These are phyloP conservation scores for Hyparrhenia diplandra DNA, from an alignment of 176 grass and related monocot genomes.

Conservation along the genomic window DNA sequence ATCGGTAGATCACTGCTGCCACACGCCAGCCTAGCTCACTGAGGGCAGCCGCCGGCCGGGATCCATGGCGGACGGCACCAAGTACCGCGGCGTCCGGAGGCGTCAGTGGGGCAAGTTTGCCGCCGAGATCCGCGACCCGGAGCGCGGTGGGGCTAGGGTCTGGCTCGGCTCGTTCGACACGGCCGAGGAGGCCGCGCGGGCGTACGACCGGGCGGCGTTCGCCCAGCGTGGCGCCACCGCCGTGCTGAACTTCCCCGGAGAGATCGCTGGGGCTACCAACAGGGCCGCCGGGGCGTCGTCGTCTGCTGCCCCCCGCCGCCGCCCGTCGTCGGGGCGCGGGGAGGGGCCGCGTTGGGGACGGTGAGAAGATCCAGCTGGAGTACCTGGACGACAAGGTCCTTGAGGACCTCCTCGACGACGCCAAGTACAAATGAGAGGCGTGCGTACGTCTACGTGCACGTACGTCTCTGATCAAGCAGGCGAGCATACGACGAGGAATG, in stretches of 20 bases:
- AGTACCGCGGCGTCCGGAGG: constrained; percentile 64
- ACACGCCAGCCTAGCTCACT: background rate
- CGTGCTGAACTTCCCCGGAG: constrained; percentile 60
- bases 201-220: constrained; percentile 55
- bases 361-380: constrained; percentile 50
- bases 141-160: constrained; percentile 40
- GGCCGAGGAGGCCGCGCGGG: constrained; percentile 59
- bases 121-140: constrained; percentile 66
- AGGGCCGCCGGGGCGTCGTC: background rate
- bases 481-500: background rate
- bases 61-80: constrained; percentile 22
- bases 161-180: constrained; percentile 80
- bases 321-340: background rate
- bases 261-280: background rate
- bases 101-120: constrained; percentile 66
- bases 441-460: background rate
- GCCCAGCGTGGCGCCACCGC: constrained; percentile 39
- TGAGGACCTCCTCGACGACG: constrained; percentile 43
- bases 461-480: background rate
- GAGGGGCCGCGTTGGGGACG: background rate
- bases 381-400: constrained; percentile 58
- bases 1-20: background rate
- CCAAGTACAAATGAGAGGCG: constrained; percentile 34
- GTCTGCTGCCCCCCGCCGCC: background rate
- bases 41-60: background rate